Base-by-base conservation (phyloP, 345 rosid species). In the Eucalyptus erythrocorys region DNA sequence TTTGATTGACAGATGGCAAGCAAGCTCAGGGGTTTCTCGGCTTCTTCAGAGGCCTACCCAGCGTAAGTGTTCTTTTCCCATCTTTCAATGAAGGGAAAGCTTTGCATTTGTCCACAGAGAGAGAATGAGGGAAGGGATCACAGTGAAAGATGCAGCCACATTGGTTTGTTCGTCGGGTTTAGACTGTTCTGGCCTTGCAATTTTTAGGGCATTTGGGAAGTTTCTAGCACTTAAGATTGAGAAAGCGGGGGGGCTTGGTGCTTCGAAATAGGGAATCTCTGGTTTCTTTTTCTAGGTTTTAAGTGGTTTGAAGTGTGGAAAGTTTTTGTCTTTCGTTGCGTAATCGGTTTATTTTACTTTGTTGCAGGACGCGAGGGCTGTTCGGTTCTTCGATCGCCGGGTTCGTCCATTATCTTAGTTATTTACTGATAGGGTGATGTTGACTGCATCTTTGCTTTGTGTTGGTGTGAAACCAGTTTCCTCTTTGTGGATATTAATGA, bases 21-120 rank as follows among this genome's bases (percentile, higher is more conserved):
- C 99, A 98, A 91, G 97, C 99, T 89, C 98, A 95, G 90, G 99
- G 99, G 90, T 98, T 98, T 93, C 95, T 98, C 87, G 94, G 97
- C 19, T 98, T 98, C 95, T 98, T 95, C 95, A 98, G 94, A 94
- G 94, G 96, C 89, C 96, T 98, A 85, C 96, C 98, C 86, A 92
- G 76, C 87, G 99, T 98, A 94, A 93, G 95, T 43, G 49, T 86
- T 42, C 22, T 37, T 22, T 4, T 1, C 21, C 88, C 86, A 55
- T 43, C 27, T 86, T 86, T 34, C 27, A 50, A 43, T 13, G 84
- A 6, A 76, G 27, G 8, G 47, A 21, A 42, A 6, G 30, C 84
- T 0, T 76, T 76, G 84, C 82, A 21, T 76, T 76, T 66, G 1
- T 66, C 79, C 42, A 32, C 0, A 51, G 10, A 51, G 26, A 51